A percentile compares a stretch with the other conserved stretches of the same genome.
Conservation (phyloP, 108 stramenopile species). For the Nitzschia putrida region DNA sequence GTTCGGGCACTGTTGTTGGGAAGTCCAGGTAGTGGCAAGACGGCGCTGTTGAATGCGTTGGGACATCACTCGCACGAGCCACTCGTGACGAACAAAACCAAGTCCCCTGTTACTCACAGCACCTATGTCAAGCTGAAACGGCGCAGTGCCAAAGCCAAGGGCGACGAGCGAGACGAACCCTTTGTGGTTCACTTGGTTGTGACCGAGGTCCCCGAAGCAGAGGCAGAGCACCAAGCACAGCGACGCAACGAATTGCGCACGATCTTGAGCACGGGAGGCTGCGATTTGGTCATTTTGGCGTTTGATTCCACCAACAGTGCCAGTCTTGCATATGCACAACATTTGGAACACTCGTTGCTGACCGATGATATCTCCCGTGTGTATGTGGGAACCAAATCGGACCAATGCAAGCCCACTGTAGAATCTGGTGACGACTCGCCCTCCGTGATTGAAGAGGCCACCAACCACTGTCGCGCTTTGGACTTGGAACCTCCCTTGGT, state of each 20-base stretch:
- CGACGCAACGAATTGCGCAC: slow-evolving; percentile 33
- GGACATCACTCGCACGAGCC: slow-evolving; percentile 17
- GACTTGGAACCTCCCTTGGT: slow-evolving; percentile 70
- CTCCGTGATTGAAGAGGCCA: slow-evolving; percentile 44
- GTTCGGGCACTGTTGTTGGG: slow-evolving; percentile 68
- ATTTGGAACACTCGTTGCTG: slow-evolving; percentile 53
- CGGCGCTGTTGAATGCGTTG: slow-evolving; percentile 45
- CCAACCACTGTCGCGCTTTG: slow-evolving; percentile 54
- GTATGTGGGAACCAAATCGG: slow-evolving; percentile 57
- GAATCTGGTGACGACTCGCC: slow-evolving; percentile 11
- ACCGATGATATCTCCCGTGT: slow-evolving; percentile 67
- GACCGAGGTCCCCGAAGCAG: slow-evolving; percentile 62
- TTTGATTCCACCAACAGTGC: slow-evolving; percentile 59
- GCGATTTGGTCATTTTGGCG: slow-evolving; percentile 65
- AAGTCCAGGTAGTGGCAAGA: slow-evolving; percentile 51
- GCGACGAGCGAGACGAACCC: slow-evolving; percentile 32
- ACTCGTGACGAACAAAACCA: slow-evolving; percentile 31
- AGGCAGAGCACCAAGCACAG: slow-evolving; percentile 34
- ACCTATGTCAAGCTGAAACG: slow-evolving; percentile 50
- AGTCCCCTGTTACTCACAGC: slow-evolving; percentile 32
- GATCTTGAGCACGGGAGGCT: slow-evolving; percentile 41
- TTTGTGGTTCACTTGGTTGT: slow-evolving; percentile 66
- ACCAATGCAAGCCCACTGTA: slow-evolving; percentile 23
- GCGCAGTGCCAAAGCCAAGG: slow-evolving; percentile 23
- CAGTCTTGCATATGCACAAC: slow-evolving; percentile 61